Percentiles rank a stretch among this genome's conserved stretches.
Evolutionary conservation across 2,329 filamentous ascomycete genomes (phyloP).

Genomic region (Aspergillus quadricinctus): DNA sequence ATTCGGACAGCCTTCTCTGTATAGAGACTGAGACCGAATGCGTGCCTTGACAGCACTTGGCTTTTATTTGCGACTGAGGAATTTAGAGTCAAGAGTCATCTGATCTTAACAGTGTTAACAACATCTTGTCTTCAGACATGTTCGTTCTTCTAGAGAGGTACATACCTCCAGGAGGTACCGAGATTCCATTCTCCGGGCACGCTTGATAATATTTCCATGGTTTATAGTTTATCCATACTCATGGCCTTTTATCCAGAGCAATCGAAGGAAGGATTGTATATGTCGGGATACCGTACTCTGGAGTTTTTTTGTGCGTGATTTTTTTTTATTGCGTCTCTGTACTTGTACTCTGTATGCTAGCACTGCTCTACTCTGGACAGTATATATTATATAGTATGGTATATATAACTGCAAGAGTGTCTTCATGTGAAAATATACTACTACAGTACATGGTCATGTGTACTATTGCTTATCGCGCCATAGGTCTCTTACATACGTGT

Average conservation of each 20-base stretch:
- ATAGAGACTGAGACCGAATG: background rate
- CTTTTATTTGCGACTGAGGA: background rate
- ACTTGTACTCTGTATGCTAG: too few species aligned
- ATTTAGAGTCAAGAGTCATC: background rate
- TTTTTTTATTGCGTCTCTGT: too few species aligned
- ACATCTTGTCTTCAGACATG: background rate
- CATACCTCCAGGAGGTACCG: background rate
- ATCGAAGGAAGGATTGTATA: too few species aligned
- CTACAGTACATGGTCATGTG: too few species aligned
- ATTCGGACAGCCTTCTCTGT: background rate
- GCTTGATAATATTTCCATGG: slow-evolving; percentile 2
- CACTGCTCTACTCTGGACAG: too few species aligned
- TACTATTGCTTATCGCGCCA: too few species aligned
- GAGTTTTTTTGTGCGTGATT: background rate
- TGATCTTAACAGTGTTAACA: background rate
- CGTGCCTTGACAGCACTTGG: background rate
- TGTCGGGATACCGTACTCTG: background rate
- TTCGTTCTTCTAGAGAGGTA: background rate
- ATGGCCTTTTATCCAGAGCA: slow-evolving; percentile 3
- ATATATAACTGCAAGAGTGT: too few species aligned
- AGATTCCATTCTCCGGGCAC: background rate
- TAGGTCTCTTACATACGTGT: too few species aligned
- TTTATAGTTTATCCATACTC: slow-evolving; percentile 15
- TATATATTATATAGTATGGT: too few species aligned
- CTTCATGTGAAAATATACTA: too few species aligned